Percentiles rank a stretch among this genome's conserved stretches.
Conservation (phyloP, 208 protist genomes). For the Angomonas deanei region DNA sequence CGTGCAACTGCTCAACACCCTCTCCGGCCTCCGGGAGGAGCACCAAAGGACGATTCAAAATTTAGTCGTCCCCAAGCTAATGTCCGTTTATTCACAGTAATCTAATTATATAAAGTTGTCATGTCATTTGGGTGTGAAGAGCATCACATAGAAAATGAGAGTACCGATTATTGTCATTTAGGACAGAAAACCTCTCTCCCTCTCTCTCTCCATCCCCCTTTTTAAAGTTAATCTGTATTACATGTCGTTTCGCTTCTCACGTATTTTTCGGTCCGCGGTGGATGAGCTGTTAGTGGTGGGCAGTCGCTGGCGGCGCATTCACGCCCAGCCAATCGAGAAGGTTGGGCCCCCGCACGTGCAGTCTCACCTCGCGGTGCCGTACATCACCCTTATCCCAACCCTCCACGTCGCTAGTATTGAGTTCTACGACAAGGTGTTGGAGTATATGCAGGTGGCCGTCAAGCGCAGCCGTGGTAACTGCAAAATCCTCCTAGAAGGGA, state of each 20-base stretch:
- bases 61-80: not conserved
- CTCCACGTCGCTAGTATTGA: constrained; percentile 76
- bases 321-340: constrained; percentile 27
- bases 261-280: constrained; percentile 39
- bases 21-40: constrained; percentile 16
- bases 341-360: constrained; percentile 30
- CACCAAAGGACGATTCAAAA: not conserved
- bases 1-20: constrained; percentile 23
- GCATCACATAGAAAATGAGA: too few relatives aligned
- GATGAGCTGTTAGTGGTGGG: constrained; percentile 77
- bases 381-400: constrained; percentile 80
- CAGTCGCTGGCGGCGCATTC: constrained; percentile 76
- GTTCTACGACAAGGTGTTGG: constrained; percentile 83
- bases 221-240: not conserved
- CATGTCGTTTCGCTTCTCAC: constrained; percentile 17
- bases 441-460: constrained; percentile 80
- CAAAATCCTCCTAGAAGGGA: constrained; percentile 82
- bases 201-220: not conserved
- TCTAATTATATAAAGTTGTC: not conserved
- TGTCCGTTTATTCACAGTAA: not conserved
- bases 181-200: not conserved
- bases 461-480: constrained; percentile 37
- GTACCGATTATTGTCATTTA: too few relatives aligned
- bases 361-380: constrained; percentile 30
- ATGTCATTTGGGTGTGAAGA: not conserved